Evolutionary conservation across 1,284 basidiomycete genomes (phyloP).

Genomic region (Ganoderma sinense): DNA sequence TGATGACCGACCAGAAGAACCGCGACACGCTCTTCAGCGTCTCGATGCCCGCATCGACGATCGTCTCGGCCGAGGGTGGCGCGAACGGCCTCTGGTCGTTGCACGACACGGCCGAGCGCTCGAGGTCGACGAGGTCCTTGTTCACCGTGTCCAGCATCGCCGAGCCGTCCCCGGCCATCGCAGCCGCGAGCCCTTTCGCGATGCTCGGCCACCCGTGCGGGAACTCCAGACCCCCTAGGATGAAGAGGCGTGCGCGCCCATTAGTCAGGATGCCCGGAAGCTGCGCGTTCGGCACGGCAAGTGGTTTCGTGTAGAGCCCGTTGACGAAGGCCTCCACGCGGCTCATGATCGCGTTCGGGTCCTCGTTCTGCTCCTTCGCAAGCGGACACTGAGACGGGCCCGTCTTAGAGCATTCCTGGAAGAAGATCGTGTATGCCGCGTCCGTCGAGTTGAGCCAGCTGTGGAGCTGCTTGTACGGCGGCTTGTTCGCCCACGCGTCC

Average conservation of each 20-base stretch:
- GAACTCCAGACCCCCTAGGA: slow-evolving; percentile 23
- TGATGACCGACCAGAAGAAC: slow-evolving; percentile 30
- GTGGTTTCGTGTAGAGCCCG: slow-evolving; percentile 38
- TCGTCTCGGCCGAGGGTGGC: slow-evolving; percentile 28
- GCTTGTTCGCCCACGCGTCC: slow-evolving; percentile 40
- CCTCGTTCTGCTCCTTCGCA: slow-evolving; percentile 35
- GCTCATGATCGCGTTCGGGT: slow-evolving; percentile 36
- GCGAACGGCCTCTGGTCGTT: slow-evolving; percentile 35
- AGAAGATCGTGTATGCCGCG: slow-evolving; percentile 43
- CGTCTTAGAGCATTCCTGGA: slow-evolving; percentile 44
- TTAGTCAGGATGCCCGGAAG: slow-evolving; percentile 45
- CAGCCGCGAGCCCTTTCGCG: slow-evolving; percentile 29
- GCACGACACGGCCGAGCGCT: slow-evolving; percentile 37
- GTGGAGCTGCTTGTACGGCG: slow-evolving; percentile 44
- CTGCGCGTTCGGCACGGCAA: slow-evolving; percentile 39
- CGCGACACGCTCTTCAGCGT: slow-evolving; percentile 31
- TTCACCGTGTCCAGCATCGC: slow-evolving; percentile 30
- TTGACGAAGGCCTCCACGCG: slow-evolving; percentile 46
- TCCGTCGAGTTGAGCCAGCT: slow-evolving; percentile 42
- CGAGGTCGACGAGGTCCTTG: slow-evolving; percentile 26
- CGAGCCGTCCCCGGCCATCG: slow-evolving; percentile 37
- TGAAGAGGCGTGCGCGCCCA: slow-evolving; percentile 42
- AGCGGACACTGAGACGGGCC: slow-evolving; percentile 43
- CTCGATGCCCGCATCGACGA: slow-evolving; percentile 34
- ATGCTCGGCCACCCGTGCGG: slow-evolving; percentile 29